A percentile compares a stretch with the other conserved stretches of the same genome.
Conservation (phyloP, 495 filamentous ascomycete genomes). For the Ramalina peruviana region DNA sequence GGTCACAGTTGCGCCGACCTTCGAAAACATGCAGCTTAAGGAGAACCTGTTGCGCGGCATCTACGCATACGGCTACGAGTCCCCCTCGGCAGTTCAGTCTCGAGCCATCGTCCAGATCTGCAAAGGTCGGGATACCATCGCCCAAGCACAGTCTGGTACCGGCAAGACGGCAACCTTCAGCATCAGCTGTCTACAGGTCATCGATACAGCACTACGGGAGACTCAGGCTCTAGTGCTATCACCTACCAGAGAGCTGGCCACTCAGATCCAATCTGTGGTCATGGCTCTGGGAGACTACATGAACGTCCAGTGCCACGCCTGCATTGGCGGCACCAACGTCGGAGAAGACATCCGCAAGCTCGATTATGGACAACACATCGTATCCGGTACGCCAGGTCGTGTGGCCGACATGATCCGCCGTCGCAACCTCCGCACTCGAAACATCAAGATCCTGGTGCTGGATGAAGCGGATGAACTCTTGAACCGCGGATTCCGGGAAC, state of each 20-base stretch:
- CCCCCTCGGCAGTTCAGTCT: conserved; percentile 91
- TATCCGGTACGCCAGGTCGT: conserved; percentile 88
- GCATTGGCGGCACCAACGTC: conserved; percentile 95
- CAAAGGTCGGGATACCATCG: conserved; percentile 96
- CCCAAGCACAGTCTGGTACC: conserved; percentile 97
- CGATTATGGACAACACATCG: conserved; percentile 92
- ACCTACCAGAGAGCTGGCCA: conserved; percentile 92
- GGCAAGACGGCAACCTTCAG: conserved; percentile 99
- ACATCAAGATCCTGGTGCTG: conserved; percentile 98
- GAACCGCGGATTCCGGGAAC: conserved; percentile 92
- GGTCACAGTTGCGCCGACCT: conserved; percentile 69
- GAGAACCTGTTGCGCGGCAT: conserved; percentile 93
- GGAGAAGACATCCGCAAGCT: conserved; percentile 95
- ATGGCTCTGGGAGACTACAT: conserved; percentile 98
- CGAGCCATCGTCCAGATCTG: conserved; percentile 97
- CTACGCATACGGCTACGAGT: conserved; percentile 97
- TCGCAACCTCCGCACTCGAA: conserved; percentile 77
- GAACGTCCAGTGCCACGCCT: conserved; percentile 98
- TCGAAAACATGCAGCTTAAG: conserved; percentile 76
- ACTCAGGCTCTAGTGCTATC: conserved; percentile 95
- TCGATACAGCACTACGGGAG: conserved; percentile 70
- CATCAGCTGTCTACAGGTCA: conserved; percentile 91
- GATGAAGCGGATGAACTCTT: conserved; percentile 92
- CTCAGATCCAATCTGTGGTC: conserved; percentile 95
- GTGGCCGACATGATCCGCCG: conserved; percentile 99